A percentile compares a stretch with the other conserved stretches of the same genome.
phyloP scores from a whole-genome alignment of 352 stramenopile genomes.

The Pythium sukuiense region DNA sequence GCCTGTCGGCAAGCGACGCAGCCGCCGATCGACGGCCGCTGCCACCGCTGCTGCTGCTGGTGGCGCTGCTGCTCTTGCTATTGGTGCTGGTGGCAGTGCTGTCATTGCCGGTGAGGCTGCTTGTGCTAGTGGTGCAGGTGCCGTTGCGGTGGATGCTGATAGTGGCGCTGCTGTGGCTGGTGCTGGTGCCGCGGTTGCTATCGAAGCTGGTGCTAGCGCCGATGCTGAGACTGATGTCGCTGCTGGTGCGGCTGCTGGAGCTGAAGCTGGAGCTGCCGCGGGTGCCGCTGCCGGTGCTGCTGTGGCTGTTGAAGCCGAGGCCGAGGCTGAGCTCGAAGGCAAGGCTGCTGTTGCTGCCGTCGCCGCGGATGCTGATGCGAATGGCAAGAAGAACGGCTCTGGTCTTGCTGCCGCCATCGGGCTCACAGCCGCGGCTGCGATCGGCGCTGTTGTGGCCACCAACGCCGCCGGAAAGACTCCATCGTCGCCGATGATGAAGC shows the following conservation, averaged over 20 bases:
- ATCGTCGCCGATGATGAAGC: constrained; percentile 11
- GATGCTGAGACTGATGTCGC: not conserved
- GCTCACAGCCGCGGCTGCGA: not conserved
- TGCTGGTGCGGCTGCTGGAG: not conserved
- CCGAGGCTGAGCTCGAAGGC: constrained; percentile 5
- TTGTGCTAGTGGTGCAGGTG: not conserved
- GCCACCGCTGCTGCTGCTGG: not conserved
- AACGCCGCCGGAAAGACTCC: not conserved
- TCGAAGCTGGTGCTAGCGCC: not conserved
- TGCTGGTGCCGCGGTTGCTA: not conserved
- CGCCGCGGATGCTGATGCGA: not conserved
- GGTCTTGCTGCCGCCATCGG: constrained; percentile 10
- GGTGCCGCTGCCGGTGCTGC: not conserved
- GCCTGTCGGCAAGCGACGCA: constrained; percentile 6
- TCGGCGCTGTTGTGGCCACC: constrained; percentile 4
- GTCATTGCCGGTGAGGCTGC: not conserved
- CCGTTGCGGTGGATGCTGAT: not conserved
- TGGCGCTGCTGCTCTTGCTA: not conserved
- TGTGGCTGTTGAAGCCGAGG: not conserved
- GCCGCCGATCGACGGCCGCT: not conserved
- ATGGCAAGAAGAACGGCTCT: not conserved
- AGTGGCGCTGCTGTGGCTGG: not conserved
- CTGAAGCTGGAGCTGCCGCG: not conserved
- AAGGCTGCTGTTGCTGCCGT: not conserved
- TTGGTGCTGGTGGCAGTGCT: not conserved